These are phyloP conservation scores for Coffea canephora DNA, from an alignment of 257 asterid species.

Conservation along the genomic window DNA sequence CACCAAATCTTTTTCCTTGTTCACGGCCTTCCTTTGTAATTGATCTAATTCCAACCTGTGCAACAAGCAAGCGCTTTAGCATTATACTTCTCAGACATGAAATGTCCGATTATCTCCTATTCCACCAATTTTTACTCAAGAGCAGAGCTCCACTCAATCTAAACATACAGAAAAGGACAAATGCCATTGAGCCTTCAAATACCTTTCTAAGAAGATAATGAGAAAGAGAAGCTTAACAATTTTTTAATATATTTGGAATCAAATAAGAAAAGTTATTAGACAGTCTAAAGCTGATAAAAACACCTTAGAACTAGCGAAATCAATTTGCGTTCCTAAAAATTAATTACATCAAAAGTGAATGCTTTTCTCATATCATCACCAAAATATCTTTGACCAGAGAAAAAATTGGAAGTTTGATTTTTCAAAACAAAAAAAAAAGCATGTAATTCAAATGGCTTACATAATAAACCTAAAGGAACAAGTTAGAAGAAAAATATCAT, in stretches of 20 bases:
- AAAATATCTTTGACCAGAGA: neutral
- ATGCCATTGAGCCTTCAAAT: no score
- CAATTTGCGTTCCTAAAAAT: neutral
- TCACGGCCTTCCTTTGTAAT: slow-evolving; percentile 92
- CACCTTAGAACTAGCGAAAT: neutral
- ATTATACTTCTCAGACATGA: neutral
- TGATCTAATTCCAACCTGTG: slow-evolving; percentile 97
- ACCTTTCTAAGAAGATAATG: neutral
- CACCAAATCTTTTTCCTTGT: slow-evolving; percentile 95
- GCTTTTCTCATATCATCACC: neutral
- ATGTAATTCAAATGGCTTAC: neutral
- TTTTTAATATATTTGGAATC: neutral
- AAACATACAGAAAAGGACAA: neutral
- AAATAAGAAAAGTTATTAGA: neutral
- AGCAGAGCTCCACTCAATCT: neutral
- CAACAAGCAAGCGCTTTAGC: slow-evolving; percentile 22
- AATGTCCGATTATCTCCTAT: neutral
- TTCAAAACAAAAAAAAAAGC: neutral
- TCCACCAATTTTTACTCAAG: neutral
- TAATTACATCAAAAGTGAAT: neutral
- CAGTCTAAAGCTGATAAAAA: neutral
- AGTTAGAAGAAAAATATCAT: neutral
- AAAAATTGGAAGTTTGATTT: neutral
- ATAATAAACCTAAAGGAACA: neutral
- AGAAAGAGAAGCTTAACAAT: neutral